Evolutionary conservation across 768 basidiomycete species (phyloP), one percentile per base, ranked within the genome.

Genomic region (Tricholoma matsutake): DNA sequence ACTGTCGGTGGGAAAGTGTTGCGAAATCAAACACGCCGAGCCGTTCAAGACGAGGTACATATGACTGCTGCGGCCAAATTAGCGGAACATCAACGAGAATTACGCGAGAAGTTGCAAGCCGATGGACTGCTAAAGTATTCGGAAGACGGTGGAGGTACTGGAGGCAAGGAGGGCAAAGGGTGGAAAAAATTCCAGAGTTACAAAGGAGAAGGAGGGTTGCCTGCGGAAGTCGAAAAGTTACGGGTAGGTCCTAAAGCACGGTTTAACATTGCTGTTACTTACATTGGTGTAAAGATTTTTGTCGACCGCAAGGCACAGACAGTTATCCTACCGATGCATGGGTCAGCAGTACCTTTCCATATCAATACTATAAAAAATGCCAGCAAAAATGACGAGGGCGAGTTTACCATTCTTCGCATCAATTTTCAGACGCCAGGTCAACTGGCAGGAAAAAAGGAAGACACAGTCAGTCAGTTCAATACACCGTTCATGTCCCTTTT

Each of bases 361-460:
- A 96, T 98, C 76, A 96, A 96, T 70, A 94, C 94, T 1, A 94
- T 99, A 64, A 98, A 99, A 78, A 98, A 96, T 71, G 92, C 90
- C 31, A 95, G 91, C 79, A 98, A 98, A 78, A 97, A 86, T 64
- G 96, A 99, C 64, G 97, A 98, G 74, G 93, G 92, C 5, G 94
- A 98, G 55, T 92, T 88, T 71, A 96, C 95, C 0, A 94, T 92
- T 68, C 82, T 99, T 57, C 86, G 97, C 2, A 94, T 99, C 74
- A 98, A 98, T 75, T 98, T 98, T 78, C 95, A 98, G 73, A 97
- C 96, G 0, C 97, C 97, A 10, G 97, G 97, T 54, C 95, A 98
- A 69, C 86, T 98, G 25, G 91, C 94, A 0, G 96, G 97, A 28
- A 98, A 96, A 79, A 98, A 99, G 76, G 97, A 99, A 72, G 97